These are phyloP conservation scores for Gossypium turneri DNA, from an alignment of 345 rosid genomes.

Conservation along the genomic window DNA sequence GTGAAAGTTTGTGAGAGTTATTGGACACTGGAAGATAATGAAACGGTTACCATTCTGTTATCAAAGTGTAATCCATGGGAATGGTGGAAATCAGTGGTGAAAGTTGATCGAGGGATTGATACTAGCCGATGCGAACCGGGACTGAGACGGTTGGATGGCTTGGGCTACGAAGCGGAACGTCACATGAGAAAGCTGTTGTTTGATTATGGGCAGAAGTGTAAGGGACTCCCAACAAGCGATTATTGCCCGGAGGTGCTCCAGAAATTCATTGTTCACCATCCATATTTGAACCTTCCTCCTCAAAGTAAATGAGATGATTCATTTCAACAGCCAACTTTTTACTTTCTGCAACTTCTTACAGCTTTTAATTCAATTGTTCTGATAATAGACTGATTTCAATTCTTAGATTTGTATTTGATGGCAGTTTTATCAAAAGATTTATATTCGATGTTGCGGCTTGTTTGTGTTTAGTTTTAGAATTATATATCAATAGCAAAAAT, in stretches of 20 bases:
- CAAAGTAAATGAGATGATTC: background rate
- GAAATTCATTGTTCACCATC: background rate
- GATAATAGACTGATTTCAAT: too few relatives aligned
- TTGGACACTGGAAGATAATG: conserved; percentile 31
- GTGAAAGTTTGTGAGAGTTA: conserved; percentile 19
- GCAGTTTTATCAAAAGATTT: too few relatives aligned
- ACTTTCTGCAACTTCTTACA: too few relatives aligned
- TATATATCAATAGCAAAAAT: too few relatives aligned
- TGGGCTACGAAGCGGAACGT: background rate
- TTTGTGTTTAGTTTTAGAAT: too few relatives aligned
- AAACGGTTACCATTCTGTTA: conserved; percentile 19
- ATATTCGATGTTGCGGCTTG: too few relatives aligned
- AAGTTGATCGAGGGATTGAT: conserved; percentile 19
- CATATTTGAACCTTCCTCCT: background rate
- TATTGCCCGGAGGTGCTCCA: background rate
- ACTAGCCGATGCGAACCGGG: background rate
- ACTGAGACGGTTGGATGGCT: background rate
- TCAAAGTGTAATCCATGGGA: conserved; percentile 9
- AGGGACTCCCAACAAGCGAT: background rate
- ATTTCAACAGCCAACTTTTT: too few relatives aligned
- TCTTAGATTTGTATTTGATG: too few relatives aligned
- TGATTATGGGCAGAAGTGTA: background rate
- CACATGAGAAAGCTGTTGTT: conserved; percentile 1
- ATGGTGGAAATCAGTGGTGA: conserved; percentile 30
- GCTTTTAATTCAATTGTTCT: too few relatives aligned